Evolutionary conservation across 78 protist species (phyloP).

Genomic region (Polysphondylium violaceum): DNA sequence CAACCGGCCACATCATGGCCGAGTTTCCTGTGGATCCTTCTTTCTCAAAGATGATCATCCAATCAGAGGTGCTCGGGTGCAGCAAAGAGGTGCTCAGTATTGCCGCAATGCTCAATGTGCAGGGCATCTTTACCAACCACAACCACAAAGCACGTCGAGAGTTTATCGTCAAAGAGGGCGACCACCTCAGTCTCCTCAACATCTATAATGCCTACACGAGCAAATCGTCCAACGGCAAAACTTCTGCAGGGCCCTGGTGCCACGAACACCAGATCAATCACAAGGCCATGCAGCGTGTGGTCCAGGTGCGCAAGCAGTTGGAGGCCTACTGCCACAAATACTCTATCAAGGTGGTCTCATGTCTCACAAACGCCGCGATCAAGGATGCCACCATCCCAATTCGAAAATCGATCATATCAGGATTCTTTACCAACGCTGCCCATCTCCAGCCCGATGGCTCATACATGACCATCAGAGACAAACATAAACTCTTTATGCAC

Average conservation of each 20-base stretch:
- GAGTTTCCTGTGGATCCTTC: conserved; percentile 91
- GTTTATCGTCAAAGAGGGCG: conserved; percentile 89
- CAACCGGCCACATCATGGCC: conserved; percentile 88
- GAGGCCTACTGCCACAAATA: conserved; percentile 50
- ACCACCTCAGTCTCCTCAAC: conserved; percentile 91
- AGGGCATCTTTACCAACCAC: conserved; percentile 43
- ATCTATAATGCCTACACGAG: conserved; percentile 35
- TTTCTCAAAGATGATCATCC: conserved; percentile 77
- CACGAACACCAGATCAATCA: conserved; percentile 32
- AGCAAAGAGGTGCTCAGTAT: conserved; percentile 83
- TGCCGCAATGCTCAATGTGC: conserved; percentile 86
- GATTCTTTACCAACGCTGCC: conserved; percentile 90
- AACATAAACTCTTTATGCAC: conserved; percentile 79
- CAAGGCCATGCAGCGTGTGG: conserved; percentile 54
- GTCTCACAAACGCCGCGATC: background rate
- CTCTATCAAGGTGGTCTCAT: conserved; percentile 11
- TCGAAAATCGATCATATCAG: conserved; percentile 73
- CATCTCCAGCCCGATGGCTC: conserved; percentile 58
- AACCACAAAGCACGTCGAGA: background rate
- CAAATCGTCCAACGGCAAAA: background rate
- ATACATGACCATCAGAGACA: conserved; percentile 29
- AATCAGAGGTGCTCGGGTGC: conserved; percentile 80
- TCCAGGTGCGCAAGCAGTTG: conserved; percentile 78
- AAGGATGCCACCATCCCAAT: conserved; percentile 1
- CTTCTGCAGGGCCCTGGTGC: conserved; percentile 73